These are phyloP conservation scores for Holtermanniella nyarrowii DNA, from an alignment of 768 basidiomycete species.

Conservation along the genomic window DNA sequence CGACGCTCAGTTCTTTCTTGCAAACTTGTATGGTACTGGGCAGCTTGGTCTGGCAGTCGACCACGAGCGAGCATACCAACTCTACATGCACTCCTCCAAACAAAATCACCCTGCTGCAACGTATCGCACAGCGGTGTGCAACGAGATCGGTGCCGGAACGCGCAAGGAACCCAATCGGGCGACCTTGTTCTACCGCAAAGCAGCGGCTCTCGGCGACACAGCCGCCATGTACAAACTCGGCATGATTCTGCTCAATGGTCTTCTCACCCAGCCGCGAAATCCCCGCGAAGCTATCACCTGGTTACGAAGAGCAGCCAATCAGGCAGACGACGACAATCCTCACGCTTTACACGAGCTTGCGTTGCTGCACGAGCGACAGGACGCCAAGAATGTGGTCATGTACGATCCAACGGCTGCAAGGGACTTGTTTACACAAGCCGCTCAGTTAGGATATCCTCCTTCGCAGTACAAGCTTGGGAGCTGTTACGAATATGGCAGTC, in stretches of 20 bases:
- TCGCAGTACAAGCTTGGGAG: slow-evolving; percentile 92
- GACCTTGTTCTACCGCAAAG: slow-evolving; percentile 90
- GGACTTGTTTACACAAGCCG: slow-evolving; percentile 78
- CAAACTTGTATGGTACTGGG: slow-evolving; percentile 93
- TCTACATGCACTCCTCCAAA: slow-evolving; percentile 93
- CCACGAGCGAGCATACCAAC: slow-evolving; percentile 92
- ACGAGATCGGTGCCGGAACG: slow-evolving; percentile 96
- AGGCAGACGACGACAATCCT: slow-evolving; percentile 96
- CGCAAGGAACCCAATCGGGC: slow-evolving; percentile 77
- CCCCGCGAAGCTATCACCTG: slow-evolving; percentile 86
- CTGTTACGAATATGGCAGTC: slow-evolving; percentile 82
- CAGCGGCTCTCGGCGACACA: slow-evolving; percentile 89
- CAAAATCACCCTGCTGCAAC: slow-evolving; percentile 91
- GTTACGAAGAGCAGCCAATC: slow-evolving; percentile 87
- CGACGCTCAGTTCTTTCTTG: slow-evolving; percentile 97
- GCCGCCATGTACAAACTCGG: slow-evolving; percentile 99
- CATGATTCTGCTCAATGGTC: slow-evolving; percentile 84
- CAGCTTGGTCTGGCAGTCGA: slow-evolving; percentile 91
- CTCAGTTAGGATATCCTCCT: slow-evolving; percentile 82
- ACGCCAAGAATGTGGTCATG: slow-evolving; percentile 54
- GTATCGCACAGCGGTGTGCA: slow-evolving; percentile 96
- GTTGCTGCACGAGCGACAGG: slow-evolving; percentile 39
- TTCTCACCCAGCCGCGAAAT: slow-evolving; percentile 71
- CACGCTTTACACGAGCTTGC: slow-evolving; percentile 96
- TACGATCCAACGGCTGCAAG: slow-evolving; percentile 74